Evolutionary conservation across 2,329 filamentous ascomycete species (phyloP).

Genomic region (Botrytis aclada): DNA sequence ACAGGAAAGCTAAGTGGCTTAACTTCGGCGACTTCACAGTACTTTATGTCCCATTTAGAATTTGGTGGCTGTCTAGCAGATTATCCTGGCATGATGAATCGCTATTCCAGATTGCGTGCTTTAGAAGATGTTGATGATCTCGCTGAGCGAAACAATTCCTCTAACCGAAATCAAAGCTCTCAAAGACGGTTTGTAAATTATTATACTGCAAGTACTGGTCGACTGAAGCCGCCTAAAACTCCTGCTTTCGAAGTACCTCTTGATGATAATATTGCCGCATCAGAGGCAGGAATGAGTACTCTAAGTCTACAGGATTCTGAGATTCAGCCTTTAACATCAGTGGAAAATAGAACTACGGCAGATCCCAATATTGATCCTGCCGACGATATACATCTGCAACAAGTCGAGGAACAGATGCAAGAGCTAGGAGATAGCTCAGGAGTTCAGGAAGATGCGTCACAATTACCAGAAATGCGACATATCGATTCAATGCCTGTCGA

Average conservation of each 20-base stretch:
- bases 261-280: constrained; percentile 23
- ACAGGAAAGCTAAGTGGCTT: constrained; percentile 41
- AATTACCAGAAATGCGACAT: constrained; percentile 36
- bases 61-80: constrained; percentile 81
- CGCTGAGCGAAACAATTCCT: constrained; percentile 29
- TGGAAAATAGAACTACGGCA: constrained; percentile 36
- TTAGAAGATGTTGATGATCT: constrained; percentile 69
- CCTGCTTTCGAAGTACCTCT: constrained; percentile 23
- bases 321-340: constrained; percentile 40
- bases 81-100: constrained; percentile 62
- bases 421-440: constrained; percentile 32
- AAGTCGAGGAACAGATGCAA: constrained; percentile 34
- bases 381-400: constrained; percentile 39
- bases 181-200: constrained; percentile 83
- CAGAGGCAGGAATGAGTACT: constrained; percentile 29
- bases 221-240: constrained; percentile 52
- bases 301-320: constrained; percentile 25
- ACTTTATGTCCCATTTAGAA: constrained; percentile 77
- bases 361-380: constrained; percentile 29
- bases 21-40: constrained; percentile 65
- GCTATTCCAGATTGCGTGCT: constrained; percentile 67
- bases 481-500: constrained; percentile 43
- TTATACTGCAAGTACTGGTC: constrained; percentile 80
- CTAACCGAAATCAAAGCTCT: constrained; percentile 37
- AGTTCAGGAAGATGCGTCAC: constrained; percentile 30